Evolutionary conservation across 2,329 filamentous ascomycete species (phyloP), one percentile per base, ranked within the genome.

Genomic region (Myriangium duriaei): DNA sequence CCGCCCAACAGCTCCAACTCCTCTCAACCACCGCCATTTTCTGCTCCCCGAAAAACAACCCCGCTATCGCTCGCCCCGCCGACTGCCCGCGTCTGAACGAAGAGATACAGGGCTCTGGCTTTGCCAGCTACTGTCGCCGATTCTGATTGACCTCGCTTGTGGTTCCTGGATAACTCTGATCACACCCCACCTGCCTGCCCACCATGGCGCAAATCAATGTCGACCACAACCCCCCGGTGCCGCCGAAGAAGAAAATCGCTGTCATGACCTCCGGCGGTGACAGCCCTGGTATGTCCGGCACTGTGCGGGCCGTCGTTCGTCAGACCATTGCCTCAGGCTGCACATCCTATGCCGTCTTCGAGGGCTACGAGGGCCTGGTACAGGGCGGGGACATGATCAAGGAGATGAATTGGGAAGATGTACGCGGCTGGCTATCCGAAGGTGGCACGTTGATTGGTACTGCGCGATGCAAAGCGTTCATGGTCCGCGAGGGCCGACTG

Each of bases 401-500:
- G 51, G 74, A 83, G 63, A 84, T 93, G 75, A 65, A 74, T 35
- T 96, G 88, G 88, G 75, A 92, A 47, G 86, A 95, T 56, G 91
- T 98, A 40, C 80, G 91, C 51, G 88, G 91, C 52, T 98, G 81
- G 71, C 73, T 94, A 38, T 88, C 84, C 19, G 86, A 93, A 57
- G 91, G 91, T 45, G 91, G 91, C 46, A 98, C 91, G 11, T 72
- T 95, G 45, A 96, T 98, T 55, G 91, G 91, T 45, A 96, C 91
- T 29, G 91, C 91, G 40, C 74, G 91, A 45, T 94, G 87, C 67
- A 84, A 81, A 76, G 78, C 76, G 40, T 98, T 98, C 65, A 88
- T 82, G 63, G 81, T 95, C 61, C 80, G 91, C 32, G 67, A 79
- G 18, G 91, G 91, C 12, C 80, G 91, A 47, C 63, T 94, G 43